A percentile compares a stretch with the other conserved stretches of the same genome.
Conservation (phyloP, 352 stramenopile species). For the Thraustochytrium striatum region DNA sequence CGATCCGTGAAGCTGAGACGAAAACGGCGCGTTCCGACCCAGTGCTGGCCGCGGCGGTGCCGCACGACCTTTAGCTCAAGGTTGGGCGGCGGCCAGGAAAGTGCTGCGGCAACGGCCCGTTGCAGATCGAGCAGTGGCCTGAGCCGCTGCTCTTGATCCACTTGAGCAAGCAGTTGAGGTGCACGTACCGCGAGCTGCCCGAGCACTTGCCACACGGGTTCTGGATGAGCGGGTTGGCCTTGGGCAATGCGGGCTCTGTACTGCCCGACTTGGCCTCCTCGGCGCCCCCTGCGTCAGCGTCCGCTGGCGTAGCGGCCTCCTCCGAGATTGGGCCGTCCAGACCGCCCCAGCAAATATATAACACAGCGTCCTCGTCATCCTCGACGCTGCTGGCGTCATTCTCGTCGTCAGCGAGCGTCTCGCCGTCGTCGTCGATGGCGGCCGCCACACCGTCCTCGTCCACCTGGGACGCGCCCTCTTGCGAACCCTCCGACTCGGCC, state of each 20-base stretch:
- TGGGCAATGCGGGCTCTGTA: neutral
- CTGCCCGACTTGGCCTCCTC: neutral
- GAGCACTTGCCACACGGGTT: conserved; percentile 48
- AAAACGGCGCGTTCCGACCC: conserved; percentile 44
- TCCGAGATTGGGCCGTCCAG: neutral
- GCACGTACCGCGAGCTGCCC: conserved; percentile 44
- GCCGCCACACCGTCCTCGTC: too few relatives aligned
- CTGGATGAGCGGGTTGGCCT: conserved; percentile 41
- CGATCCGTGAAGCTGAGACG: conserved; percentile 38
- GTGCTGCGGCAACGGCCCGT: conserved; percentile 32
- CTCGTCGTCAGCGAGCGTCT: neutral
- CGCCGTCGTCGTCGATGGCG: neutral
- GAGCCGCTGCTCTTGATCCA: conserved; percentile 47
- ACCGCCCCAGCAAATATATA: conserved; percentile 48
- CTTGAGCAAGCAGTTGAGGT: conserved; percentile 45
- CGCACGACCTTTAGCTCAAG: conserved; percentile 44
- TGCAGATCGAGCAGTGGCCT: conserved; percentile 47
- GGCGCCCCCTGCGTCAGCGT: neutral
- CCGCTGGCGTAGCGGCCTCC: too few relatives aligned
- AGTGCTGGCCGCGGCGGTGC: conserved; percentile 32
- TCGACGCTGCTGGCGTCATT: conserved; percentile 21
- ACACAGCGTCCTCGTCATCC: conserved; percentile 42
- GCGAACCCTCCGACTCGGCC: conserved; percentile 21
- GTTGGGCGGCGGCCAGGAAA: conserved; percentile 45
- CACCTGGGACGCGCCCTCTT: conserved; percentile 9